Evolutionary conservation across 1,139 yeast species (phyloP), one percentile per base, ranked within the genome.

Genomic region (Blastobotrys raffinosifermentans): DNA sequence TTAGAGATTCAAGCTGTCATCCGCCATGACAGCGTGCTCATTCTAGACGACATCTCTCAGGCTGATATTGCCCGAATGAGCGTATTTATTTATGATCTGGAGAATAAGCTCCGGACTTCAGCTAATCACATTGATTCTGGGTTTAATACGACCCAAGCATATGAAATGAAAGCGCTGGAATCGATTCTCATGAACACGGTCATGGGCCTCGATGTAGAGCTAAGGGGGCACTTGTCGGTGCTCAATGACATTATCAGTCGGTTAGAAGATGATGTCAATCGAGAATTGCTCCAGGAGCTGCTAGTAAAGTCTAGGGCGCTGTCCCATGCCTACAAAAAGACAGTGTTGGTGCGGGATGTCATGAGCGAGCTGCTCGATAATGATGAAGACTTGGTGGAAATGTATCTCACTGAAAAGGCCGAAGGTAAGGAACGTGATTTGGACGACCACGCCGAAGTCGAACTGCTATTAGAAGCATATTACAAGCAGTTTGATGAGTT

Each of bases 401-500:
- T 91, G 87, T 85, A 85, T 54, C 63, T 89, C 38, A 75, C 85
- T 0, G 73, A 70, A 17, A 64, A 63, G 39, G 43, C 46, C 17
- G 37, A 40, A 16, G 46, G 47, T 19, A 43, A 36, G n/a, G 27
- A 18, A 5, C 43, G 51, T 18, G 52, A 48, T 20, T 30, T 34
- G 3, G 34, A 38, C 18, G 58, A 60, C 33, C 61, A 58, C 38
- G 58, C 58, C n/a, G 96, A 89, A 48, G 71, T 87, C 22, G 97
- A 89, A 58, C 78, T 89, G 78, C 70, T 89, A 35, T 60, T 89
- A 30, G 98, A 89, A 54, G 77, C 96, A 0, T 89, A 89, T 61
- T 86, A 85, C 61, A 82, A 83, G 42, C 96, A 89, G 51, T 81
- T 91, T 54, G 97, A 89, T 52, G 97, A 91, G 62, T 80, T 85